A percentile compares a stretch with the other conserved stretches of the same genome.
Evolutionary conservation across 75 land plant species (phyloP).

Genomic region (Selaginella tamariscina): DNA sequence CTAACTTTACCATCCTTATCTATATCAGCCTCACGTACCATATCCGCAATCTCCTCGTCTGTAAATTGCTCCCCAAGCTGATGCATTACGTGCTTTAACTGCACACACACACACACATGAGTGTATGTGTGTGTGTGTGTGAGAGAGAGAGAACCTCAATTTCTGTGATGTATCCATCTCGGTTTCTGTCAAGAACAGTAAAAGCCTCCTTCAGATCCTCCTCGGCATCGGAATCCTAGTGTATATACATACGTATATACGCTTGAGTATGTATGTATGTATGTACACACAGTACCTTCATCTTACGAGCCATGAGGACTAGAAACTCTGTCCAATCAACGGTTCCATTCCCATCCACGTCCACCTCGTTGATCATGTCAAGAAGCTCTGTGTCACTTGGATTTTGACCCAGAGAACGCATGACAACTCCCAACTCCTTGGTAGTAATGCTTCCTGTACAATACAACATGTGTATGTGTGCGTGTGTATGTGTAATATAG

Average conservation of each 20-base stretch:
- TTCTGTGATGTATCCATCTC: neutral
- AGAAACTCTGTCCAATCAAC: conserved; percentile 10
- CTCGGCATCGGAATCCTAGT: conserved; percentile 3
- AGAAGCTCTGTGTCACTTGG: neutral
- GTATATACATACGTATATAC: neutral
- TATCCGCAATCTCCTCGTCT: neutral
- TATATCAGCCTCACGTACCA: neutral
- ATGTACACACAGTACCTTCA: conserved; percentile 9
- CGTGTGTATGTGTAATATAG: neutral
- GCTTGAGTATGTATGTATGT: neutral
- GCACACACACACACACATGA: neutral
- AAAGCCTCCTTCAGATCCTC: conserved; percentile 7
- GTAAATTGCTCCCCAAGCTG: neutral
- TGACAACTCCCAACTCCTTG: conserved; percentile 8
- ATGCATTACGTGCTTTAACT: neutral
- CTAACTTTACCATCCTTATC: neutral
- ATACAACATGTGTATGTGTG: neutral
- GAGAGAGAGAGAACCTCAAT: conserved; percentile 4
- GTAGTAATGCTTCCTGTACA: conserved; percentile 5
- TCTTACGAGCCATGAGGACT: conserved; percentile 8
- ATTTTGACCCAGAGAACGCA: conserved; percentile 7
- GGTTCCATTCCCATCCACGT: conserved; percentile 9
- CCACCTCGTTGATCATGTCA: conserved; percentile 9
- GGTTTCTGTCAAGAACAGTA: conserved; percentile 5
- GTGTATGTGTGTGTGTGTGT: too few species aligned